Evolutionary conservation across 306 rosid genomes (phyloP).

Genomic region (Arachis hypogaea): DNA sequence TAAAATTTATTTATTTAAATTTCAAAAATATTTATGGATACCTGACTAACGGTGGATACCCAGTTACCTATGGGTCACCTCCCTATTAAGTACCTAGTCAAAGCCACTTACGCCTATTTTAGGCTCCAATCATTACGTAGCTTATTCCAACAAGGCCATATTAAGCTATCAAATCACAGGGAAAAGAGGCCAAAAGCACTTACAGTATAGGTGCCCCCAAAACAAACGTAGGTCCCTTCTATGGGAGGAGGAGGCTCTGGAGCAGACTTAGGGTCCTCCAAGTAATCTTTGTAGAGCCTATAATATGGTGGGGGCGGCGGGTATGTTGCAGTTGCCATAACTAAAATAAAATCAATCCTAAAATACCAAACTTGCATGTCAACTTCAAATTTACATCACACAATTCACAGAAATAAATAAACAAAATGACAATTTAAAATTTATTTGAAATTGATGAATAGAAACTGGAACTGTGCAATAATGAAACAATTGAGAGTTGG

Average conservation of each 20-base stretch:
- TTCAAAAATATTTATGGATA: too few relatives aligned
- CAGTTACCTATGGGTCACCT: background rate
- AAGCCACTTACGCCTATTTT: background rate
- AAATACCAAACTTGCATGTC: slow-evolving; percentile 16
- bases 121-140: background rate
- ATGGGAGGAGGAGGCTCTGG: slow-evolving; percentile 85
- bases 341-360: slow-evolving; percentile 21
- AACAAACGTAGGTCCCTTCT: slow-evolving; percentile 82
- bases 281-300: slow-evolving; percentile 84
- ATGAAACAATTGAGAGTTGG: background rate
- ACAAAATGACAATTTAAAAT: background rate
- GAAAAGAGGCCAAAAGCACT: slow-evolving; percentile 23
- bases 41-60: too few relatives aligned
- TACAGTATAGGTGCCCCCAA: slow-evolving; percentile 78
- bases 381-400: slow-evolving; percentile 28
- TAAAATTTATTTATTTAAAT: too few relatives aligned
- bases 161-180: background rate
- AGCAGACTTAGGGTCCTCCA: slow-evolving; percentile 77
- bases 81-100: background rate
- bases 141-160: background rate
- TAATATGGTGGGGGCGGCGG: slow-evolving; percentile 95
- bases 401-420: background rate
- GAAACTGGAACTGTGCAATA: background rate
- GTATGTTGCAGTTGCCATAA: slow-evolving; percentile 86
- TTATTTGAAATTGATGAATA: background rate